Evolutionary conservation across 177 flowering plant species (phyloP), one percentile per base, ranked within the genome.

Genomic region (Vitis hybrid): DNA sequence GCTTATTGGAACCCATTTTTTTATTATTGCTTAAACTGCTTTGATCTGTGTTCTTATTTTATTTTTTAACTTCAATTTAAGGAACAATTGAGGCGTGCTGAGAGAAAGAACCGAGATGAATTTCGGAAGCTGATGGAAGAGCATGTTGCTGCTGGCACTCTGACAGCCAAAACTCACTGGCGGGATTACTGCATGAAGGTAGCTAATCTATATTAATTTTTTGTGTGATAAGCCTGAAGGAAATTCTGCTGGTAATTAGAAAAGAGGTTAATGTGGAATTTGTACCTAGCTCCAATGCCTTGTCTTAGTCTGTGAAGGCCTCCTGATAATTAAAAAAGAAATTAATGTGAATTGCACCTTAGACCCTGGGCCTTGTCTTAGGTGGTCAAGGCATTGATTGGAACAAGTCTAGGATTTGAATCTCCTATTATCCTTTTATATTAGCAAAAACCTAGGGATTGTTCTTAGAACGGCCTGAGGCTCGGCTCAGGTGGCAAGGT

Each of bases 91-190:
- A 82, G 92, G 68, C 85, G 97, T 40, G 78, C 82, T 62, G 97
- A 92, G 79, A 84, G 98, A 5, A 94, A 92, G 82, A 88, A 89
- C 70, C 97, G 98, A 15, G 99, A 95, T 83, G 95, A 84, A 54
- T 91, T 91, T 66, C 92, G 96, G 51, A 89, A 83, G 73, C 72
- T 95, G 83, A 69, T 95, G 92, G 98, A 95, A 74, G 99, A 75
- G 64, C 91, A 93, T 85, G 81, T 91, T 75, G 76, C 90, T 76
- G 75, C 74, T 74, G 99, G 98, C 63, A 68, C 56, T 60, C 83
- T 95, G 49, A 88, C 86, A 1, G 97, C 98, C 56, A 95, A 88
- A 87, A 84, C 91, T 63, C 84, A 78, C 62, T 95, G 99, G 98
- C 87, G 85, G 17, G 98, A 91, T 64, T 95, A 95, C 65, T 93